Evolutionary conservation across 495 filamentous ascomycete genomes (phyloP).

Genomic region (Opeltia flavorubescens): DNA sequence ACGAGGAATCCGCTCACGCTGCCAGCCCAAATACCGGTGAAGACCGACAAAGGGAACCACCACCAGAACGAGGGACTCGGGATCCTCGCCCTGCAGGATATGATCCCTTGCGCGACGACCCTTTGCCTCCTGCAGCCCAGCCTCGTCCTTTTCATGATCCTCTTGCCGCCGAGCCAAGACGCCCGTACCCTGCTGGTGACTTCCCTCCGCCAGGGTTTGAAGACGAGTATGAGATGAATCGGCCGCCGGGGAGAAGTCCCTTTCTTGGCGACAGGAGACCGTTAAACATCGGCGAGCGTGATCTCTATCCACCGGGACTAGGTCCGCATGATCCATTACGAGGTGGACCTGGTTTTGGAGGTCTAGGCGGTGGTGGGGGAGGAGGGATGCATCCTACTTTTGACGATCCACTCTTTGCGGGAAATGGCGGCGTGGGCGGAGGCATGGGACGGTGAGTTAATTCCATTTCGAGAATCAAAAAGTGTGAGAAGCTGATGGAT

Average conservation of each 20-base stretch:
- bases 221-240: constrained; percentile 76
- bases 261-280: constrained; percentile 36
- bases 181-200: constrained; percentile 57
- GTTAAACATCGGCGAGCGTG: constrained; percentile 61
- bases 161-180: constrained; percentile 44
- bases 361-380: constrained; percentile 31
- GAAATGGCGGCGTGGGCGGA: constrained; percentile 27
- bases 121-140: constrained; percentile 40
- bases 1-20: constrained; percentile 40
- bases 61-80: constrained; percentile 17
- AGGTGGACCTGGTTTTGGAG: constrained; percentile 43
- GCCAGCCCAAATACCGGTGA: constrained; percentile 1
- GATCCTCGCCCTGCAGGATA: constrained; percentile 18
- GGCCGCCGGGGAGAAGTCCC: constrained; percentile 40
- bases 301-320: constrained; percentile 76
- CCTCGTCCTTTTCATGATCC: constrained; percentile 58
- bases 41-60: constrained; percentile 11
- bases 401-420: constrained; percentile 80
- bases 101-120: constrained; percentile 40
- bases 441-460: constrained; percentile 2
- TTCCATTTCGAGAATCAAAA: too few relatives aligned
- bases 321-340: constrained; percentile 73
- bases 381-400: constrained; percentile 94
- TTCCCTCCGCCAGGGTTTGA: constrained; percentile 84
- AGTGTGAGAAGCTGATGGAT: neutral